phyloP scores from a whole-genome alignment of 805 yeast genomes.

The Kazachstania kunashirensis region DNA sequence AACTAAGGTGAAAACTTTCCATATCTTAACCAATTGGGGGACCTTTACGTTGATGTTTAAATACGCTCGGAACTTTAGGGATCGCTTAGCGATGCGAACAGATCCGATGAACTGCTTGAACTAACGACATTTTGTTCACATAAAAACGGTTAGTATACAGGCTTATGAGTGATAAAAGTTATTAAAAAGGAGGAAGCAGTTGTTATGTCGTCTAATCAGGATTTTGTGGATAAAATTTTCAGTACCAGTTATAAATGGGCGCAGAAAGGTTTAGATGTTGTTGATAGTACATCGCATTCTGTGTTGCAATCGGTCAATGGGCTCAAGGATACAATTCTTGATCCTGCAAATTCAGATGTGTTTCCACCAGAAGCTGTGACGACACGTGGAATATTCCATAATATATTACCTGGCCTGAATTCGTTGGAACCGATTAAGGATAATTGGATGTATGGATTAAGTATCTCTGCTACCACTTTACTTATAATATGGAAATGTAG shows the following conservation, averaged over 20 bases:
- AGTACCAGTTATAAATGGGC: conserved; percentile 12
- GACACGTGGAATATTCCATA: not conserved
- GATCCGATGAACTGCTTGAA: too few relatives aligned
- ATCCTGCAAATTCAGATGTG: not conserved
- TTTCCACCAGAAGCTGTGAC: not conserved
- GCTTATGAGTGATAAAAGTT: not conserved
- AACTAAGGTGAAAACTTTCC: too few relatives aligned
- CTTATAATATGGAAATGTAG: conserved; percentile 11
- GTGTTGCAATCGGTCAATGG: conserved; percentile 6
- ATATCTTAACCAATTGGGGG: too few relatives aligned
- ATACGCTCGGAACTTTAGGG: too few relatives aligned
- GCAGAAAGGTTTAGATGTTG: conserved; percentile 7
- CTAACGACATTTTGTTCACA: too few relatives aligned
- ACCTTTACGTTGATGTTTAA: too few relatives aligned
- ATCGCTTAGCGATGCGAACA: too few relatives aligned
- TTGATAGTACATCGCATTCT: conserved; percentile 7
- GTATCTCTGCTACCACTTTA: conserved; percentile 12
- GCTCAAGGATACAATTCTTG: not conserved
- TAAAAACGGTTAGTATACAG: not conserved
- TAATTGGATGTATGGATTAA: conserved; percentile 12
- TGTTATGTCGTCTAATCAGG: conserved; percentile 9
- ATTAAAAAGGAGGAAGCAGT: too few relatives aligned
- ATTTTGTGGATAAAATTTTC: conserved; percentile 21
- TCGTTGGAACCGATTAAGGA: conserved; percentile 1
- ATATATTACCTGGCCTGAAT: conserved; percentile 1